Percentiles rank a stretch among this genome's conserved stretches.
Conservation (phyloP, 2,329 filamentous ascomycete species). For the Botryotinia globosa region DNA sequence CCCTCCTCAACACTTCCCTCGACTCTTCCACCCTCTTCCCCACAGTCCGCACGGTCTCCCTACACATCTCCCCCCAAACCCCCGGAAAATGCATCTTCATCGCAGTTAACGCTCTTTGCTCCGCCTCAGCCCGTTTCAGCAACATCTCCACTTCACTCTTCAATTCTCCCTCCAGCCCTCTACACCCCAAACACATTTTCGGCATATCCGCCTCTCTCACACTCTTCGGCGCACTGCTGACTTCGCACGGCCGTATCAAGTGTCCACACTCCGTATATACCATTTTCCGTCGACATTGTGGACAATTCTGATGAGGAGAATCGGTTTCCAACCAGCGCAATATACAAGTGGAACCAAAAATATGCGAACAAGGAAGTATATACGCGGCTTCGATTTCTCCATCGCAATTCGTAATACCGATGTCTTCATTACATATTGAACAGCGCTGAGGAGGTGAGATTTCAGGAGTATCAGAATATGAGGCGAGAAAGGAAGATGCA, state of each 20-base stretch:
- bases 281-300: constrained; percentile 32
- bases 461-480: neutral
- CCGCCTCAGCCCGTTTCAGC: constrained; percentile 15
- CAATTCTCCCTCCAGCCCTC: constrained; percentile 23
- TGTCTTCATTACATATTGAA: constrained; percentile 28
- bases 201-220: constrained; percentile 29
- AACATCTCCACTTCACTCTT: constrained; percentile 23
- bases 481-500: neutral
- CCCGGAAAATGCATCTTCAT: constrained; percentile 25
- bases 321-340: constrained; percentile 31
- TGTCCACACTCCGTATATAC: constrained; percentile 32
- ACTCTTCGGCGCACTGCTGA: constrained; percentile 13
- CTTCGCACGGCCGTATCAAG: constrained; percentile 24
- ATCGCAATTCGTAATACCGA: constrained; percentile 21
- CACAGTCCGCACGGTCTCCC: constrained; percentile 20
- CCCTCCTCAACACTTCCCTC: constrained; percentile 26
- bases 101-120: constrained; percentile 24
- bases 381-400: constrained; percentile 25
- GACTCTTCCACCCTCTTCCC: constrained; percentile 26
- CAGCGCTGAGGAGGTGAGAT: constrained; percentile 19
- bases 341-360: constrained; percentile 34
- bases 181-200: constrained; percentile 30
- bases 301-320: constrained; percentile 31
- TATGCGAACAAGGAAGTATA: constrained; percentile 32
- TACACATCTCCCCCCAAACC: constrained; percentile 26